Base-by-base conservation (phyloP, 495 filamentous ascomycete species). In the Neurospora sublineolata region DNA sequence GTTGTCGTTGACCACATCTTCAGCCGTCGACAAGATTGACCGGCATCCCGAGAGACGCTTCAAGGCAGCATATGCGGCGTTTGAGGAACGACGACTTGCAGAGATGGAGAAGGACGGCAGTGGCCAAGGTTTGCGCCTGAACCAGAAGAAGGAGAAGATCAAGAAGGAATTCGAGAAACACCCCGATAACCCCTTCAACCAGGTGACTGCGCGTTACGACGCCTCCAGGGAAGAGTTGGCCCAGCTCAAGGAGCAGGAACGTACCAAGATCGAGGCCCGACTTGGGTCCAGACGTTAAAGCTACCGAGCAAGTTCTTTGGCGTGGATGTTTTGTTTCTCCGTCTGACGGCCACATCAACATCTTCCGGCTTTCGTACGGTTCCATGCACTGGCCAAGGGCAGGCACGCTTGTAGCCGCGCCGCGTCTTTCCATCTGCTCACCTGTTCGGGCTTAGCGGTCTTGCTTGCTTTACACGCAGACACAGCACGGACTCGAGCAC, bases 101-200 rank as follows among this genome's bases (percentile, higher is more conserved):
- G 94, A 98, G 84, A 89, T 98, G 83, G 90, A 93, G 72, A 82
- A 87, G 71, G 96, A 98, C 79, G 85, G 85, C 27, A 85, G 76
- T 69, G 85, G 89, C 41, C 87, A 89, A 70, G 94, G 92, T 2
- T 80, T 97, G 77, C 84, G 94, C 67, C 84, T 90, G 72, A 86
- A 94, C 75, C 92, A 97, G 88, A 90, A 91, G 80, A 86, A 91
- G 64, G 91, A 95, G 74, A 81, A 88, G 72, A 90, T 95, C 68
- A 78, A 84, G 73, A 94, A 94, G 84, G 96, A 98, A 82, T 99
- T 97, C 79, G 77, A 94, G 80, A 94, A 92, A 83, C 90, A 89
- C 77, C 88, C 90, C 5, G 95, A 98, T 79, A 98, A 98, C 78
- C 95, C 95, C 44, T 94, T 97, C 79, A 97, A 95, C 80, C 93